Conservation (phyloP, 495 filamentous ascomycete genomes). For the Aspergillus olivimuriae region DNA sequence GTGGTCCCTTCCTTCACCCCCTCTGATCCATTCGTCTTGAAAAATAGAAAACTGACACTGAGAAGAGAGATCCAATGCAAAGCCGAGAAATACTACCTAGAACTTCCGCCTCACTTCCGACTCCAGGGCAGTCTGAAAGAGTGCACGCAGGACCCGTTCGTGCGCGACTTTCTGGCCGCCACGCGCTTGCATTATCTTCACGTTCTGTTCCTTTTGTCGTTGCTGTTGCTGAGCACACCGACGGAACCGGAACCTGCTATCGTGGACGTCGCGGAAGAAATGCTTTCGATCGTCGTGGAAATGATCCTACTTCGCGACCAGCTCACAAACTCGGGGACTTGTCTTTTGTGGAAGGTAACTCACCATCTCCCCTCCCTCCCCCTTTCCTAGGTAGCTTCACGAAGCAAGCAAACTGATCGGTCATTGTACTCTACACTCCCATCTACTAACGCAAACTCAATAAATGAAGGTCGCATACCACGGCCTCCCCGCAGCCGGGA, state of each 20-base stretch:
- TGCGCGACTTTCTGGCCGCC: constrained; percentile 29
- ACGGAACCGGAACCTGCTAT: constrained; percentile 28
- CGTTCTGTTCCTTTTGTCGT: constrained; percentile 31
- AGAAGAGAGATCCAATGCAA: constrained; percentile 18
- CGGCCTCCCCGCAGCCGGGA: constrained; percentile 36
- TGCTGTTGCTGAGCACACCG: constrained; percentile 23
- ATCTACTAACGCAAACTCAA: too few species aligned
- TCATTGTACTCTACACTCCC: too few species aligned
- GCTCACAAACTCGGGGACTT: constrained; percentile 33
- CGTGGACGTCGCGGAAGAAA: constrained; percentile 25
- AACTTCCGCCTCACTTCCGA: constrained; percentile 22
- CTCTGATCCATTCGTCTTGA: background rate
- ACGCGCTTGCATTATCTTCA: constrained; percentile 36
- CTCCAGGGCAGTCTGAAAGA: constrained; percentile 23
- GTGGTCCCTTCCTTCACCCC: background rate
- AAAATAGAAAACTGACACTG: too few species aligned
- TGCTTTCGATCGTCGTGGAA: constrained; percentile 32
- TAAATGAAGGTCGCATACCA: constrained; percentile 40
- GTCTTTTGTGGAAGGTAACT: constrained; percentile 37
- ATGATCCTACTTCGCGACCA: constrained; percentile 32
- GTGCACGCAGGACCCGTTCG: constrained; percentile 19
- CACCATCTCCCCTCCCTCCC: background rate
- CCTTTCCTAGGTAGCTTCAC: background rate
- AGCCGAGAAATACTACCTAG: constrained; percentile 22
- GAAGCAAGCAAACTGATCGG: too few species aligned